Evolutionary conservation across 768 basidiomycete genomes (phyloP), one percentile per base, ranked within the genome.

Genomic region (Coprinopsis sp.): DNA sequence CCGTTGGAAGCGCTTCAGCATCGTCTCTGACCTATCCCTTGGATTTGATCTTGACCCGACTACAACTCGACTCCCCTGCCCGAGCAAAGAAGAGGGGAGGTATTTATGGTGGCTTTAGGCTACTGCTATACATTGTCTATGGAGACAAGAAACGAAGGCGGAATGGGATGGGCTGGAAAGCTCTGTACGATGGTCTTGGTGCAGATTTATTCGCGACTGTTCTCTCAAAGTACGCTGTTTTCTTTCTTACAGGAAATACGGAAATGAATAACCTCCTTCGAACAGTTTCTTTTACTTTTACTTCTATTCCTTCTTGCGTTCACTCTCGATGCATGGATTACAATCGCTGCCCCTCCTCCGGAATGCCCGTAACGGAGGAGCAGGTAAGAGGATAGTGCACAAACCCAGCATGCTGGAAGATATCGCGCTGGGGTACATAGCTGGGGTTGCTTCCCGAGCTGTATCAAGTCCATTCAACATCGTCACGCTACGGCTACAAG

Each of bases 261-360:
- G 19, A 6, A 27, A 19, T 8, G 27, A n/a, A 16, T 24, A 22
- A 31, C 33, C 19, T 34, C 16, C 34, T 31, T 8, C 30, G 8
- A 31, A 3, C 46, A 80, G 79, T 55, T 81, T 82, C 53, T 64
- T 81, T 44, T 82, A 80, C 54, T 81, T 79, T 51, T 78, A 79
- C 49, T 68, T 74, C 50, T 81, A 81, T 55, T 70, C 79, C 0
- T 70, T 73, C 49, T 66, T 82, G 11, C 58, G 66, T 1, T 66
- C 66, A 6, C 43, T 73, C 11, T 66, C 71, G 4, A 67, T 71
- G 1, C 66, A 65, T 7, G 59, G 71, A 16, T 61, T 52, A 11
- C 50, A 60, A 13, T 47, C 52, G 2, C 19, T 49, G 8, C 41
- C 48, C 0, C 22, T 36, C 4, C 48, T 49, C 4, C 40, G 42